These are phyloP conservation scores for Trichoderma koningiopsis DNA, from an alignment of 2,329 filamentous ascomycete species.

Conservation along the genomic window DNA sequence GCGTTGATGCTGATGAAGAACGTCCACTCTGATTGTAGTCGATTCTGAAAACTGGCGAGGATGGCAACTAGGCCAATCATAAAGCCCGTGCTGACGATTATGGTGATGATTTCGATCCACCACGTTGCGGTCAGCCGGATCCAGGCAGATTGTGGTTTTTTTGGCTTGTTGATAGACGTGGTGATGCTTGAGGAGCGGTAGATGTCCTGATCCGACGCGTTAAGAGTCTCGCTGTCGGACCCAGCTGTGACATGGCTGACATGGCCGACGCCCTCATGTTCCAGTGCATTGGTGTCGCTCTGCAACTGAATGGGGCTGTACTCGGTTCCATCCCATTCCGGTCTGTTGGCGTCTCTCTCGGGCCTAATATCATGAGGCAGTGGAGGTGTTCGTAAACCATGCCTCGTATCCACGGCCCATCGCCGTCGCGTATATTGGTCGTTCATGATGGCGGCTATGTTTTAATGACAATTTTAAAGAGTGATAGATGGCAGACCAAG, in stretches of 20 bases:
- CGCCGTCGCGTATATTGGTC: background rate
- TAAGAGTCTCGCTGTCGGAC: background rate
- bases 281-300: background rate
- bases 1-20: constrained; percentile 11
- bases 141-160: background rate
- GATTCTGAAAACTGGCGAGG: background rate
- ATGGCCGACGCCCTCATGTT: background rate
- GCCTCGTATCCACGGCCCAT: background rate
- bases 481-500: background rate
- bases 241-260: background rate
- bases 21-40: background rate
- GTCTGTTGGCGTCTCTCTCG: background rate
- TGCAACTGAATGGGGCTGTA: background rate
- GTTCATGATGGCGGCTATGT: background rate
- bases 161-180: background rate
- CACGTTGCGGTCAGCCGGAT: background rate
- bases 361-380: background rate
- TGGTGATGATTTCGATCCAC: background rate
- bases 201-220: background rate
- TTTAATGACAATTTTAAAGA: background rate
- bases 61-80: background rate
- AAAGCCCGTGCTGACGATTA: background rate
- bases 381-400: background rate
- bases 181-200: background rate
- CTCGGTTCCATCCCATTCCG: background rate